Percentiles rank a stretch among this genome's conserved stretches.
Conservation (phyloP, 331 rosid genomes). For the Spiraea crenata region DNA sequence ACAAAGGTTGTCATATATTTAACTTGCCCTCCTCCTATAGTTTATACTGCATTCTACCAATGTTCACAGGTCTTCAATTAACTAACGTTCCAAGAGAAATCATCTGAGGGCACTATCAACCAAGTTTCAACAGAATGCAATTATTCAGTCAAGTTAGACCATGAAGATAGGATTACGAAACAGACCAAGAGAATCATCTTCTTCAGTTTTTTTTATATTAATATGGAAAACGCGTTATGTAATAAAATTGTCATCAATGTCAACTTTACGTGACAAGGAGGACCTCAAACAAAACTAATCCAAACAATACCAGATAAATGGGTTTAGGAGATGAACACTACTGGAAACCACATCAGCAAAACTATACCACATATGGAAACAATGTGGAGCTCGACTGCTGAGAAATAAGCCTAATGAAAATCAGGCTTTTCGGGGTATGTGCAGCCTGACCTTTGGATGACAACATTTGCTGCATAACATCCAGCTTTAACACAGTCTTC, state of each 20-base stretch:
- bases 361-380: background rate
- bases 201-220: background rate
- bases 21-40: too few relatives aligned
- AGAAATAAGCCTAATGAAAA: slow-evolving; percentile 36
- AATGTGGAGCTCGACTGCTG: background rate
- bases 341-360: background rate
- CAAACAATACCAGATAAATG: background rate
- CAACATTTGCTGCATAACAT: slow-evolving; percentile 73
- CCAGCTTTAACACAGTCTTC: slow-evolving; percentile 85
- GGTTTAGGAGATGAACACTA: background rate
- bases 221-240: background rate
- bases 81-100: too few relatives aligned
- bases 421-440: slow-evolving; percentile 91
- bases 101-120: too few relatives aligned
- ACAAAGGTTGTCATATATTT: too few relatives aligned
- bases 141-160: background rate
- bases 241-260: background rate
- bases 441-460: slow-evolving; percentile 96
- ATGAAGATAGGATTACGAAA: background rate
- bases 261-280: background rate
- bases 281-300: background rate
- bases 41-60: too few relatives aligned
- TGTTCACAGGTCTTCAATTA: too few relatives aligned
- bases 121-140: background rate
- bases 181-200: background rate